Conservation (phyloP, 2,329 filamentous ascomycete genomes). For the Sporothrix globosa region DNA sequence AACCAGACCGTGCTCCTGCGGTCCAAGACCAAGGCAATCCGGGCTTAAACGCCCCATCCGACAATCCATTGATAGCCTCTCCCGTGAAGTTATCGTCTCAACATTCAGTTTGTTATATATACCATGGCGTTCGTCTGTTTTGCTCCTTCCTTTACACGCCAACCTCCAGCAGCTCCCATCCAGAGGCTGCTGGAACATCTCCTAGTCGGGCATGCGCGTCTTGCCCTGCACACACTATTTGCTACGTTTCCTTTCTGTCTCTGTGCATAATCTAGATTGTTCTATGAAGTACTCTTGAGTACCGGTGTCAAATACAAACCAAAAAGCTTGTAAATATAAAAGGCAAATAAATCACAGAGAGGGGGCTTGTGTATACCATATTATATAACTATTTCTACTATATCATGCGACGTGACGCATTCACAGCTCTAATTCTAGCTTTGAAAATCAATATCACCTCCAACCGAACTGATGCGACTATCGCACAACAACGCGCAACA, state of each 20-base stretch:
- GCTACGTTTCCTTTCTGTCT: neutral
- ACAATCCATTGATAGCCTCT: neutral
- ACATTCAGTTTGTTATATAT: conserved; percentile 18
- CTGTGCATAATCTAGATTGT: neutral
- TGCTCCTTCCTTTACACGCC: conserved; percentile 1
- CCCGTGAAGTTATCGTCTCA: neutral
- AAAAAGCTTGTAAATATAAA: conserved; percentile 18
- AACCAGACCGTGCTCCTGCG: conserved; percentile 74
- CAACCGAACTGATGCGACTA: too few relatives aligned
- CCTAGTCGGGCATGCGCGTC: neutral
- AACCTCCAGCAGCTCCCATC: too few relatives aligned
- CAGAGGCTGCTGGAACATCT: neutral
- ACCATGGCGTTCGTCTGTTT: conserved; percentile 17
- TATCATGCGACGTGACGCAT: neutral
- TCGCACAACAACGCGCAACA: too few relatives aligned
- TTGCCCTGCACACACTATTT: neutral
- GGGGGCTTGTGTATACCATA: neutral
- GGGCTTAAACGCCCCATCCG: conserved; percentile 39
- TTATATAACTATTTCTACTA: neutral
- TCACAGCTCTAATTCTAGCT: neutral
- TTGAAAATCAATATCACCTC: neutral
- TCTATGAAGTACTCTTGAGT: conserved; percentile 1
- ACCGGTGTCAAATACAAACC: neutral
- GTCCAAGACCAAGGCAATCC: conserved; percentile 47
- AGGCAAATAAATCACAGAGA: neutral